Evolutionary conservation across 495 filamentous ascomycete genomes (phyloP).

Genomic region (Podospora comata): DNA sequence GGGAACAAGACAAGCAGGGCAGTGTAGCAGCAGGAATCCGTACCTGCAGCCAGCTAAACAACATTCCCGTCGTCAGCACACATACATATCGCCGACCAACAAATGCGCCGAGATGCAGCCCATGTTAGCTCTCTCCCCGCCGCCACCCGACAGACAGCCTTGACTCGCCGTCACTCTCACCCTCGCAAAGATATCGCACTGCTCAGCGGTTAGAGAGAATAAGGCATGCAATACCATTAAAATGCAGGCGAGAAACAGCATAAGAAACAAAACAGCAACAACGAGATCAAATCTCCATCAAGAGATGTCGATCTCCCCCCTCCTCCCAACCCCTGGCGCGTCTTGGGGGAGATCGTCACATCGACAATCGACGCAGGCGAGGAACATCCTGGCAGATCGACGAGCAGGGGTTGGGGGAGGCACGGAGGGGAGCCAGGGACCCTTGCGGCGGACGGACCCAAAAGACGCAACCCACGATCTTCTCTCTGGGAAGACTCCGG

Average conservation of each 20-base stretch:
- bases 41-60: not conserved
- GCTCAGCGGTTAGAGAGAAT: no score
- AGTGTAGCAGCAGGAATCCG: not conserved
- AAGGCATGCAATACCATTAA: not conserved
- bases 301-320: not conserved
- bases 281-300: not conserved
- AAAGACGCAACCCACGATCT: no score
- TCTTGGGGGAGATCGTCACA: not conserved
- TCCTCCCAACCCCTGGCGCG: not conserved
- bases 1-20: not conserved
- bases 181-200: no score
- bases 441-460: not conserved
- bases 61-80: not conserved
- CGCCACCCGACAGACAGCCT: not conserved
- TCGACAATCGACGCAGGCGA: not conserved
- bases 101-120: not conserved
- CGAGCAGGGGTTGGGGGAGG: not conserved
- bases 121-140: not conserved
- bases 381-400: slow-evolving; percentile 5
- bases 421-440: not conserved
- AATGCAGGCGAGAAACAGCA: not conserved
- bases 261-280: no score
- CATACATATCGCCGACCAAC: not conserved
- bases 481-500: not conserved
- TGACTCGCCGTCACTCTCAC: not conserved